Conservation (phyloP, 495 filamentous ascomycete genomes). For the Alectoria sarmentosa region DNA sequence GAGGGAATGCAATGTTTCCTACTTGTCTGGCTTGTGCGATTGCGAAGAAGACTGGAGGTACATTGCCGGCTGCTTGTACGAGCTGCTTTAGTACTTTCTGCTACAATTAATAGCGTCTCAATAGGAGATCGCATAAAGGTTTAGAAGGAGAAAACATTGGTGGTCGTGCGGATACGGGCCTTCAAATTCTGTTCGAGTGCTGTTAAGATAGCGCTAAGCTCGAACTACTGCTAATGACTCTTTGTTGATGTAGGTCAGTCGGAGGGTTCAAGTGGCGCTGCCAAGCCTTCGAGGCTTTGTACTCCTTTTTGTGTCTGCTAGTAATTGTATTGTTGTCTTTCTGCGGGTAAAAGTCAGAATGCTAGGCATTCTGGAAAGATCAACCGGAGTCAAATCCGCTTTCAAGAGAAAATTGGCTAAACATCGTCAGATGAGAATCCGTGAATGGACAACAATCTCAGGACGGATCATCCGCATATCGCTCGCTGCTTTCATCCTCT, state of each 20-base stretch:
- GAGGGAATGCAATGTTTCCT: constrained; percentile 27
- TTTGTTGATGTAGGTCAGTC: too few relatives aligned
- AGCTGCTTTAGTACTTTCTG: constrained; percentile 39
- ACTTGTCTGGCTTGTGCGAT: constrained; percentile 40
- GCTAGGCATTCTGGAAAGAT: too few relatives aligned
- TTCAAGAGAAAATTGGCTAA: too few relatives aligned
- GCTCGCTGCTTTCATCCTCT: constrained; percentile 5
- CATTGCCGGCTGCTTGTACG: constrained; percentile 30
- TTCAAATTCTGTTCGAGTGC: too few relatives aligned
- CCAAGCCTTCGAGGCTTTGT: too few relatives aligned
- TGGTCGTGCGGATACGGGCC: not conserved
- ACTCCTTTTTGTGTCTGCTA: too few relatives aligned
- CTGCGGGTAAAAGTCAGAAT: too few relatives aligned
- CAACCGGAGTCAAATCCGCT: too few relatives aligned
- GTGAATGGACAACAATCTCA: constrained; percentile 1
- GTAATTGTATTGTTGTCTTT: too few relatives aligned
- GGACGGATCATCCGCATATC: constrained; percentile 21
- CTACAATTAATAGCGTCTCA: constrained; percentile 1
- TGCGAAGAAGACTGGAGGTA: constrained; percentile 31
- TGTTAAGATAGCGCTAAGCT: too few relatives aligned
- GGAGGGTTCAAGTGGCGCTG: too few relatives aligned
- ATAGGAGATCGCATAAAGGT: not conserved
- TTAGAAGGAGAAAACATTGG: not conserved
- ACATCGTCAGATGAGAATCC: not conserved
- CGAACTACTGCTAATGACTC: too few relatives aligned